Conservation (phyloP, 768 basidiomycete genomes). For the Crassisporium funariophilum region DNA sequence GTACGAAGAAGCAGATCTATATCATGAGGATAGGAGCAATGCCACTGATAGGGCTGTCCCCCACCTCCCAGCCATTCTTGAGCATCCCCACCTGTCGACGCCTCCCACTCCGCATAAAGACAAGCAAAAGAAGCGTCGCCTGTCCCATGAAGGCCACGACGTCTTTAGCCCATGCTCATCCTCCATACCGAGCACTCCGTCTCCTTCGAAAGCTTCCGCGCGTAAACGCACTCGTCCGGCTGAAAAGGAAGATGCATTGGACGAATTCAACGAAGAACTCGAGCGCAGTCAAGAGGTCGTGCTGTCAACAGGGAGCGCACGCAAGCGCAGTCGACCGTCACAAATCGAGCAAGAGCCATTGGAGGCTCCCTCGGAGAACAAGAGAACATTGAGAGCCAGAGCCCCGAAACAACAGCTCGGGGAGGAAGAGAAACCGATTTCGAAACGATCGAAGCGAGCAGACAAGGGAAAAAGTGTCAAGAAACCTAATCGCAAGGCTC, state of each 20-base stretch:
- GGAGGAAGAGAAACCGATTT: too few relatives aligned
- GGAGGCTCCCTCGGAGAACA: too few relatives aligned
- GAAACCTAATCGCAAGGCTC: too few relatives aligned
- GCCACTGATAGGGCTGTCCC: conserved; percentile 3
- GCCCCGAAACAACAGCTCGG: too few relatives aligned
- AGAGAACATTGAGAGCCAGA: too few relatives aligned
- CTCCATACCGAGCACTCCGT: conserved; percentile 37
- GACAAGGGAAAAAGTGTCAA: conserved; percentile 10
- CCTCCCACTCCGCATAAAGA: conserved; percentile 38
- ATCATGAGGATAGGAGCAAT: conserved; percentile 8
- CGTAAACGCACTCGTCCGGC: conserved; percentile 11
- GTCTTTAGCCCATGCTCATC: conserved; percentile 34
- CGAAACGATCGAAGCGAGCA: too few relatives aligned
- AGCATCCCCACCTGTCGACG: conserved; percentile 19
- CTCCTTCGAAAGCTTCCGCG: conserved; percentile 33
- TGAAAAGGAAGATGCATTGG: conserved; percentile 15
- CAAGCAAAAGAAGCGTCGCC: conserved; percentile 30
- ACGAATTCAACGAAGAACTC: conserved; percentile 19
- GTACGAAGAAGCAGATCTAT: conserved; percentile 7
- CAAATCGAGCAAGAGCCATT: conserved; percentile 12
- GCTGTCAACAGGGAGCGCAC: conserved; percentile 7
- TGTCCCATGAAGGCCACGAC: conserved; percentile 30
- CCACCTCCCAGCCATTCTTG: background rate
- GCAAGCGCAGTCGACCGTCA: background rate
- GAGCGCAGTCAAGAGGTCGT: conserved; percentile 16